These are phyloP conservation scores for Vaccinium corymbosum DNA, from an alignment of 148 eudicot species.

Conservation along the genomic window DNA sequence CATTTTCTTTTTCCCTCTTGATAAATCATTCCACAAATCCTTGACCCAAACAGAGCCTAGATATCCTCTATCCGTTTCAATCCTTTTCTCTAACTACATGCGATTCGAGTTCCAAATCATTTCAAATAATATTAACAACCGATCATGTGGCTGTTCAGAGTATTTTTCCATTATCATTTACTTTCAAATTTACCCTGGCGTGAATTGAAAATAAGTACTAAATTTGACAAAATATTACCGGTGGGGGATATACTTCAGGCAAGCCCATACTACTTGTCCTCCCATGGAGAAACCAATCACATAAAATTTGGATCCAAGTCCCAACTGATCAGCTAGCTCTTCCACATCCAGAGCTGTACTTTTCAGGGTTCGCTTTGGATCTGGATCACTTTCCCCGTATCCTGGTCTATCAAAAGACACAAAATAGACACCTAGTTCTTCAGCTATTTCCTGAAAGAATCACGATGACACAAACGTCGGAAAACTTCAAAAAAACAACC, in stretches of 20 bases:
- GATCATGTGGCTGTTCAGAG: not conserved
- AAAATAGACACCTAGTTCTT: slow-evolving; percentile 48
- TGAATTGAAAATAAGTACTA: not conserved
- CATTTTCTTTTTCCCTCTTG: not conserved
- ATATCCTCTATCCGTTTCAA: not conserved
- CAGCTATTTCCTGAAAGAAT: slow-evolving; percentile 36
- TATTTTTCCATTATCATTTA: not conserved
- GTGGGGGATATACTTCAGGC: slow-evolving; percentile 69
- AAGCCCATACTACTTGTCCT: slow-evolving; percentile 55
- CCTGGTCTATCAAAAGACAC: slow-evolving; percentile 73
- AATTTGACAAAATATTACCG: slow-evolving; percentile 29
- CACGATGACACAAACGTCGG: not conserved
- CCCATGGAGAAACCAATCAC: slow-evolving; percentile 68
- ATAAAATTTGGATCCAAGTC: slow-evolving; percentile 55
- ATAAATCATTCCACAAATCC: not conserved
- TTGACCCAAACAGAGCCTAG: not conserved
- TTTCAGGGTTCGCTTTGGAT: slow-evolving; percentile 52
- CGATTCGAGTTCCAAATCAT: not conserved
- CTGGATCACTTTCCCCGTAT: slow-evolving; percentile 82
- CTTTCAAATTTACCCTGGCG: not conserved
- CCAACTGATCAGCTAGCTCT: slow-evolving; percentile 69
- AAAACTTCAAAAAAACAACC: slow-evolving; percentile 12
- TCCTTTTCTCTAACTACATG: not conserved
- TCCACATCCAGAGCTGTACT: slow-evolving; percentile 53
- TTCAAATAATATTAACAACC: not conserved